Percentiles rank a stretch among this genome's conserved stretches.
These are phyloP conservation scores for Erodium maritimum DNA, from an alignment of 345 rosid genomes.

Conservation along the genomic window DNA sequence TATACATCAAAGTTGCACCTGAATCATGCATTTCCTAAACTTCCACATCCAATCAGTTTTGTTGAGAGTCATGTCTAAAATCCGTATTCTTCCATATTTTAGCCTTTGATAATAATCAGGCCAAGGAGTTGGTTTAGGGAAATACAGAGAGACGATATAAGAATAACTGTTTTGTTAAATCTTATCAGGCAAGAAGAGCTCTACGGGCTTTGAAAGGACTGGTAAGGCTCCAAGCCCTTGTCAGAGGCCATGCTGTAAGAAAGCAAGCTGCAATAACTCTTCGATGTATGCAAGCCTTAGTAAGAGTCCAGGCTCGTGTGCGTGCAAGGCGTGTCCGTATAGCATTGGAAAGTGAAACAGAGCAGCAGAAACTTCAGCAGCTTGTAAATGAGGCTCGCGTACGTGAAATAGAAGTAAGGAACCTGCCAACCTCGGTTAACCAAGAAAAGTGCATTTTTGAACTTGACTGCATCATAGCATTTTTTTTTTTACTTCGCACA, in stretches of 20 bases:
- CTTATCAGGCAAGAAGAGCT: constrained; percentile 88
- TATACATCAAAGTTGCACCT: background rate
- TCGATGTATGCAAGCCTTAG: constrained; percentile 99
- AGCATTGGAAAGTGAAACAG: constrained; percentile 78
- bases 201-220: constrained; percentile 91
- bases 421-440: background rate
- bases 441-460: background rate
- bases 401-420: constrained; percentile 79
- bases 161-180: constrained; percentile 6
- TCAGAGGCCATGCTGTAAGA: constrained; percentile 96
- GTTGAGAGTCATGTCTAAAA: background rate
- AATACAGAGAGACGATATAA: background rate
- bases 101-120: background rate
- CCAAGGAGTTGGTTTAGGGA: background rate
- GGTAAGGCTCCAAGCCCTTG: constrained; percentile 96
- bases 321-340: constrained; percentile 95
- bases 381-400: constrained; percentile 65
- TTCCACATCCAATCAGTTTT: background rate
- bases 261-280: constrained; percentile 99
- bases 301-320: constrained; percentile 98
- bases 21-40: background rate
- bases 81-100: background rate
- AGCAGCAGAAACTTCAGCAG: constrained; percentile 65
- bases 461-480: constrained; percentile 12
- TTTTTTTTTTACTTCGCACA: constrained; percentile 19